Conservation (phyloP, 495 filamentous ascomycete genomes). For the Parathielavia appendiculata region DNA sequence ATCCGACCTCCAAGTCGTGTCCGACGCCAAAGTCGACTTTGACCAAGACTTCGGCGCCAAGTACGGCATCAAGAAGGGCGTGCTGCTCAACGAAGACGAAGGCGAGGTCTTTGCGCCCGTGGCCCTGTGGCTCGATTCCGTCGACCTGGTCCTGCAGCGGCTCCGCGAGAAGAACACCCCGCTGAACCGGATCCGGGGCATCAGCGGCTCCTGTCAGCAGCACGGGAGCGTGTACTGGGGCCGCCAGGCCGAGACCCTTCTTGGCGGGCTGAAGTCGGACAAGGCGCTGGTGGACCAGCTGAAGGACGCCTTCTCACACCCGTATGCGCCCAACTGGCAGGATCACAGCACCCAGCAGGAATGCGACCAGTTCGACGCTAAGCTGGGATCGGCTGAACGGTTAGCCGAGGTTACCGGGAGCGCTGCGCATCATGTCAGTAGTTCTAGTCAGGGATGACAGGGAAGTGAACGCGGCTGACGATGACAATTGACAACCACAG, state of each 20-base stretch:
- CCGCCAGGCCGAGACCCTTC: constrained; percentile 57
- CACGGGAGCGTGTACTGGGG: constrained; percentile 95
- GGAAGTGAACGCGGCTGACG: constrained; percentile 22
- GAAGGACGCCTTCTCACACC: constrained; percentile 69
- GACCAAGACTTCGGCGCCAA: constrained; percentile 66
- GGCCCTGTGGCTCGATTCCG: constrained; percentile 87
- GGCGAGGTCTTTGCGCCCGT: constrained; percentile 89
- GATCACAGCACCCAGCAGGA: constrained; percentile 89
- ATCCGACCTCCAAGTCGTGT: constrained; percentile 68
- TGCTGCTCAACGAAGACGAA: constrained; percentile 70
- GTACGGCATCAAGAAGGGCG: constrained; percentile 83
- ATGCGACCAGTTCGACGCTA: constrained; percentile 79
- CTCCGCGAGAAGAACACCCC: constrained; percentile 72
- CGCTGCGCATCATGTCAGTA: constrained; percentile 83
- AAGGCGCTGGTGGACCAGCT: constrained; percentile 65
- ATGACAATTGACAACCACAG: constrained; percentile 37
- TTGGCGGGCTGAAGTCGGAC: constrained; percentile 55
- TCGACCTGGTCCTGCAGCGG: constrained; percentile 74
- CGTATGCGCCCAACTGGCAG: constrained; percentile 94
- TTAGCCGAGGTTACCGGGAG: constrained; percentile 81
- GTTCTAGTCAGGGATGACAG: background rate
- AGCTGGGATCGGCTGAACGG: constrained; percentile 57
- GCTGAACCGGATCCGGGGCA: constrained; percentile 68
- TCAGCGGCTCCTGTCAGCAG: constrained; percentile 92
- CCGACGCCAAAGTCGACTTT: constrained; percentile 73